These are phyloP conservation scores for Pleurotus djamor DNA, from an alignment of 768 basidiomycete genomes.

Conservation along the genomic window DNA sequence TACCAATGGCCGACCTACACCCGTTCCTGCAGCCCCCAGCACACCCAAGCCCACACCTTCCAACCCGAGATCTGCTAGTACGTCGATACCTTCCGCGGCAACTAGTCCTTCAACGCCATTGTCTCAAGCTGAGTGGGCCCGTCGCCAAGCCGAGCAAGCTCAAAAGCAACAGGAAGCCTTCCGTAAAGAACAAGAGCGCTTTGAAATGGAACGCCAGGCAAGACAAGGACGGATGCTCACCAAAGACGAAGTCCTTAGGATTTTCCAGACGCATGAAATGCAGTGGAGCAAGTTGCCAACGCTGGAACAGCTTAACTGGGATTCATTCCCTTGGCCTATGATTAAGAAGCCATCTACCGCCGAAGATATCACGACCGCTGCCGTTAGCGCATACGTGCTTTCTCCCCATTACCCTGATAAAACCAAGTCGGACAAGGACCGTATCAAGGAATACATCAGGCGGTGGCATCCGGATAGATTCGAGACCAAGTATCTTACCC, in stretches of 20 bases:
- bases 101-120: constrained; percentile 18
- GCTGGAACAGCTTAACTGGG: constrained; percentile 52
- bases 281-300: constrained; percentile 52
- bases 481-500: constrained; percentile 63
- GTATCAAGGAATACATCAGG: constrained; percentile 72
- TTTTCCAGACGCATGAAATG: constrained; percentile 61
- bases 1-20: neutral
- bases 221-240: constrained; percentile 49
- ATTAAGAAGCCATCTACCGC: constrained; percentile 51
- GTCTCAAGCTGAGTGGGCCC: constrained; percentile 56
- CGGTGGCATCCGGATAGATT: constrained; percentile 86
- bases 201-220: constrained; percentile 54
- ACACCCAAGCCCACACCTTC: neutral
- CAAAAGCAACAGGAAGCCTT: constrained; percentile 69
- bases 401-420: constrained; percentile 57
- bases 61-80: constrained; percentile 9
- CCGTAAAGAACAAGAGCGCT: constrained; percentile 61
- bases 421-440: constrained; percentile 58
- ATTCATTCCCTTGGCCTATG: constrained; percentile 75
- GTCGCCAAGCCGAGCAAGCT: constrained; percentile 62
- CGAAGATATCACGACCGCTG: constrained; percentile 58
- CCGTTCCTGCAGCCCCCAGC: neutral
- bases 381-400: constrained; percentile 61
- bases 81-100: constrained; percentile 20
- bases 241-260: constrained; percentile 52